phyloP scores from a whole-genome alignment of 2,329 filamentous ascomycete species.

The Paecilomyces fulvus region DNA sequence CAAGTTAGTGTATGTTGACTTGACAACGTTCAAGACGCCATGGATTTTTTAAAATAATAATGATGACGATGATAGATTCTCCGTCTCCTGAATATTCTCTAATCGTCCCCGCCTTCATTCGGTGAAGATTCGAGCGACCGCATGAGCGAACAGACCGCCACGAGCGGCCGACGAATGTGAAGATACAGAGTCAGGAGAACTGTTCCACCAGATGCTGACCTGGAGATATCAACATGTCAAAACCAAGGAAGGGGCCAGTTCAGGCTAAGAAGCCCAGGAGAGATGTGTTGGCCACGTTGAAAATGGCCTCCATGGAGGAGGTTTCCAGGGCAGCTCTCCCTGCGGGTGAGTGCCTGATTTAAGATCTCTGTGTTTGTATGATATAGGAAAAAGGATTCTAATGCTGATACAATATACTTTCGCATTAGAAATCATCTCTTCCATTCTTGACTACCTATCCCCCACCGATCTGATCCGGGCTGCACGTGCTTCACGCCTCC shows the following conservation, averaged over 20 bases:
- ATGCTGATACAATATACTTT: conserved; percentile 13
- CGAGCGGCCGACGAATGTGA: background rate
- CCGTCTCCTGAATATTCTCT: background rate
- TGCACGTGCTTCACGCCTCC: conserved; percentile 71
- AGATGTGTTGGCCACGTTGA: conserved; percentile 65
- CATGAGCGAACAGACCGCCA: background rate
- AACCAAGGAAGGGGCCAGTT: conserved; percentile 37
- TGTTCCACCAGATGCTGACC: conserved; percentile 17
- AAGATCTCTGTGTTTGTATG: background rate
- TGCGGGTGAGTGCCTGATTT: conserved; percentile 53
- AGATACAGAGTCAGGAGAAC: background rate
- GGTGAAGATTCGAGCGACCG: background rate
- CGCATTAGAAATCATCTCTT: conserved; percentile 67
- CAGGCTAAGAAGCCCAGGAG: conserved; percentile 29
- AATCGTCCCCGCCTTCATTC: background rate
- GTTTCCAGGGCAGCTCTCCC: conserved; percentile 71
- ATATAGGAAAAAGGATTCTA: background rate
- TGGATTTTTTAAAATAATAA: background rate
- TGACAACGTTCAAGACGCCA: background rate
- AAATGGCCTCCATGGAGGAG: conserved; percentile 66
- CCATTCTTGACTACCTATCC: conserved; percentile 82
- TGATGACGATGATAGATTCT: background rate
- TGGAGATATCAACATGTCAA: conserved; percentile 34
- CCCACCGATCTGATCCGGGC: conserved; percentile 77
- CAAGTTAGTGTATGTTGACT: background rate